Evolutionary conservation across 768 basidiomycete genomes (phyloP).

Genomic region (Boletales sp.): DNA sequence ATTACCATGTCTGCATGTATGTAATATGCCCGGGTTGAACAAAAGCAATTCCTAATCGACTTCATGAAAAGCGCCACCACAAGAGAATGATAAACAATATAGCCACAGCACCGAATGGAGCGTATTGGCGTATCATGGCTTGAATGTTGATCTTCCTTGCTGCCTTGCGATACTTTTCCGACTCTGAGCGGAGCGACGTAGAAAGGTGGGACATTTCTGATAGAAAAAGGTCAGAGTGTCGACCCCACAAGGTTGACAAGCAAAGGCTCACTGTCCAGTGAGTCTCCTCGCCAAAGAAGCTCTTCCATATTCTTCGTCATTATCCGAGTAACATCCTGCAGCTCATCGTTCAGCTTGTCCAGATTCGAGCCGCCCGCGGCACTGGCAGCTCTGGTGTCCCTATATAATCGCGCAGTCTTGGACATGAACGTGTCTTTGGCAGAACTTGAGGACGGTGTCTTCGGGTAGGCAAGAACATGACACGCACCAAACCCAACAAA

Average conservation of each 20-base stretch:
- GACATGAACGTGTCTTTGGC: constrained; percentile 93
- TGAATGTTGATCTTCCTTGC: constrained; percentile 92
- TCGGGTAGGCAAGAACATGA: neutral
- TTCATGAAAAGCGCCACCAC: constrained; percentile 74
- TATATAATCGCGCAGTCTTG: constrained; percentile 93
- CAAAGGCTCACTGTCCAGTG: constrained; percentile 73
- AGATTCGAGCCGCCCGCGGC: constrained; percentile 64
- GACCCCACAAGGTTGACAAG: neutral
- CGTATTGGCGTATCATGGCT: constrained; percentile 93
- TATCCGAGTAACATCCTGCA: constrained; percentile 97
- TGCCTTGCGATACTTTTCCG: constrained; percentile 95
- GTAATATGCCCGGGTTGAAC: constrained; percentile 21
- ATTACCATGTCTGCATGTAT: constrained; percentile 23
- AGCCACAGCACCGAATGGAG: constrained; percentile 80
- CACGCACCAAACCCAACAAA: constrained; percentile 93
- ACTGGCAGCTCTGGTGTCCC: constrained; percentile 84
- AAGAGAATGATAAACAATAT: constrained; percentile 75
- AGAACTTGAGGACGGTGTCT: constrained; percentile 3
- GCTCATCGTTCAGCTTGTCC: constrained; percentile 89
- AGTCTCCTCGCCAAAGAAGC: constrained; percentile 95
- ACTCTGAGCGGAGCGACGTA: constrained; percentile 90
- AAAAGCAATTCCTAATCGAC: constrained; percentile 6
- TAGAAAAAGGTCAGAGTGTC: neutral
- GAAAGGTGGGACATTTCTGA: constrained; percentile 96
- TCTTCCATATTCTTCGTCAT: constrained; percentile 99